Percentiles rank a stretch among this genome's conserved stretches.
Conservation (phyloP, 225 moss, liverwort and hornwort species). For the Physcomitrium patens region DNA sequence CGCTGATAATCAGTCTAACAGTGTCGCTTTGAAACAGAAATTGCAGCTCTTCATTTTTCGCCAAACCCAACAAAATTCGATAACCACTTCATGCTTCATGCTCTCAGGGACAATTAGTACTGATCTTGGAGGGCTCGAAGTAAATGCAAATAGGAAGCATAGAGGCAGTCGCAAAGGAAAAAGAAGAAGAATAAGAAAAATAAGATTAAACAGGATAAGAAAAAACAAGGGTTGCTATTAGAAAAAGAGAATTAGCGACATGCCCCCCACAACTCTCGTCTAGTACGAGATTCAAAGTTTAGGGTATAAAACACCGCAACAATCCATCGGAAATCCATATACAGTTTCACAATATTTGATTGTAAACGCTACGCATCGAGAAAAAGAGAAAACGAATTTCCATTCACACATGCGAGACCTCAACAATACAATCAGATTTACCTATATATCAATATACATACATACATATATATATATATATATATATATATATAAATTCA, state of each 20-base stretch:
- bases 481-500: too few relatives aligned
- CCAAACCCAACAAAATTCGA: background rate
- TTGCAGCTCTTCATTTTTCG: background rate
- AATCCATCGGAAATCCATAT: background rate
- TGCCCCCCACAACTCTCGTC: background rate
- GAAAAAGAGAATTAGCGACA: background rate
- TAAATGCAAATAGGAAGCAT: background rate
- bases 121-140: background rate
- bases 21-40: background rate
- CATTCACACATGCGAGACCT: too few relatives aligned
- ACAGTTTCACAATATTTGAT: background rate
- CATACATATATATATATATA: background rate
- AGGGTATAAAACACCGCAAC: background rate
- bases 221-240: background rate
- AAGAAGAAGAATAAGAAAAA: background rate
- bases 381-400: too few relatives aligned
- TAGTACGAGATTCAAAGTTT: background rate
- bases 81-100: background rate
- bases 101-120: background rate
- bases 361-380: background rate
- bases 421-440: too few relatives aligned
- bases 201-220: background rate
- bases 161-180: background rate
- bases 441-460: too few relatives aligned
- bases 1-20: slow-evolving; percentile 31